A percentile compares a stretch with the other conserved stretches of the same genome.
Conservation (phyloP, 2,329 filamentous ascomycete genomes). For the Aspergillus niger region DNA sequence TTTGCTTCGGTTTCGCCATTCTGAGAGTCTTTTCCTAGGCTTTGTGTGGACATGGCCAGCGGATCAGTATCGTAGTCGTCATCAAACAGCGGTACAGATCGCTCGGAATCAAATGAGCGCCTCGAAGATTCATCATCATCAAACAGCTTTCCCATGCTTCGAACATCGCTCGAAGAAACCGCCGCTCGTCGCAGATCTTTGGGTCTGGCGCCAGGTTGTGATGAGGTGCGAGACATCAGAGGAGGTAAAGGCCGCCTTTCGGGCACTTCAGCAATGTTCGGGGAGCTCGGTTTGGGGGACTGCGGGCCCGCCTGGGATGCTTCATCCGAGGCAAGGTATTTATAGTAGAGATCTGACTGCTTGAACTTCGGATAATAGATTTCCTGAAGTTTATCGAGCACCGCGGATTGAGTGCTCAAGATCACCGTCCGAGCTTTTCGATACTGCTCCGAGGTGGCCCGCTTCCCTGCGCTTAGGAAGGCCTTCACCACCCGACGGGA, state of each 20-base stretch:
- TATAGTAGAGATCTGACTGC: conserved; percentile 91
- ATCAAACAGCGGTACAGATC: conserved; percentile 68
- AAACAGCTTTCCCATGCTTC: conserved; percentile 48
- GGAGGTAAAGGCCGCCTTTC: conserved; percentile 45
- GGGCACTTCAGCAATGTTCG: conserved; percentile 30
- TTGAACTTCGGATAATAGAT: conserved; percentile 84
- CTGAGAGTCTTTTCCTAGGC: conserved; percentile 71
- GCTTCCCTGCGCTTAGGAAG: conserved; percentile 76
- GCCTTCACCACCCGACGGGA: conserved; percentile 70
- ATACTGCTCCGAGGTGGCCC: conserved; percentile 79
- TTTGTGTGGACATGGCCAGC: conserved; percentile 75
- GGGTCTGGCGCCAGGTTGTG: conserved; percentile 46
- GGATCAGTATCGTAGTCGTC: conserved; percentile 74
- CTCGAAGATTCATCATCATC: conserved; percentile 54
- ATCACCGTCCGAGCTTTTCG: conserved; percentile 79
- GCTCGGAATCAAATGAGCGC: conserved; percentile 70
- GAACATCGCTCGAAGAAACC: conserved; percentile 63
- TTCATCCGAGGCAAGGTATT: conserved; percentile 89
- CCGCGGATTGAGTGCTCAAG: conserved; percentile 75
- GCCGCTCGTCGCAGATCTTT: conserved; percentile 62
- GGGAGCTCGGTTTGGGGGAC: conserved; percentile 18
- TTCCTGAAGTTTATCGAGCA: conserved; percentile 81
- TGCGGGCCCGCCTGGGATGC: conserved; percentile 33
- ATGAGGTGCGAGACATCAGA: conserved; percentile 50
- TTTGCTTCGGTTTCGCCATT: conserved; percentile 55